phyloP scores from a whole-genome alignment of 1,284 basidiomycete species.

The Ustilago esculenta region DNA sequence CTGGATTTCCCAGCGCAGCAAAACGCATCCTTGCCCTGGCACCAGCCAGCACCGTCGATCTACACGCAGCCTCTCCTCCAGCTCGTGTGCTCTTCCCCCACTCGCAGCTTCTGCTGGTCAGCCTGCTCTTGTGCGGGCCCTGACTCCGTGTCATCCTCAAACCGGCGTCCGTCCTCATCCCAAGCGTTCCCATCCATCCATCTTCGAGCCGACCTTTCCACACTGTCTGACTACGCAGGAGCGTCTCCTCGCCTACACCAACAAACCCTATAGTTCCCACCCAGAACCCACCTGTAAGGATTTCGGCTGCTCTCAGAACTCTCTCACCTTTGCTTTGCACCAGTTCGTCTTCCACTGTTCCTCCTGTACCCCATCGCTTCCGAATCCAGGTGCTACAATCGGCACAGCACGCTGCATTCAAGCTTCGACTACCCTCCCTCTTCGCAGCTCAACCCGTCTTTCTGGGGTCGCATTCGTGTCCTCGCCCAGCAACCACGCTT shows the following conservation, averaged over 20 bases:
- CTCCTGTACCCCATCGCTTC: too few relatives aligned
- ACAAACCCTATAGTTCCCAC: background rate
- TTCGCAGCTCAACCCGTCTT: too few relatives aligned
- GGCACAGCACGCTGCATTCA: too few relatives aligned
- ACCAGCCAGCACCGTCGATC: too few relatives aligned
- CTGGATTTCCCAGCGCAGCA: too few relatives aligned
- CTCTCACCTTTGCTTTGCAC: background rate
- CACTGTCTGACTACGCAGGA: background rate
- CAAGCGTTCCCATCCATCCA: background rate
- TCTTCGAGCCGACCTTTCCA: background rate
- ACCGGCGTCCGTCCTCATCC: background rate
- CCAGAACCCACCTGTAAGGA: background rate
- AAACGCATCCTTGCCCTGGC: background rate
- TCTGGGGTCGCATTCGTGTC: too few relatives aligned
- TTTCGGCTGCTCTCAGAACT: background rate
- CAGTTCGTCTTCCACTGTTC: conserved; percentile 1
- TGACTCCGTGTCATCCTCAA: background rate
- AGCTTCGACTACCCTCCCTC: too few relatives aligned
- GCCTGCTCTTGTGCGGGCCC: background rate
- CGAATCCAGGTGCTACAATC: too few relatives aligned
- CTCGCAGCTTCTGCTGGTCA: background rate
- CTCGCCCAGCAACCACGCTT: background rate
- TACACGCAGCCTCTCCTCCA: too few relatives aligned
- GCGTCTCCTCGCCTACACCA: background rate
- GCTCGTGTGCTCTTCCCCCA: background rate